A percentile compares a stretch with the other conserved stretches of the same genome.
These are phyloP conservation scores for Ulota crispa DNA, from an alignment of 225 moss, liverwort and hornwort species.

Conservation along the genomic window DNA sequence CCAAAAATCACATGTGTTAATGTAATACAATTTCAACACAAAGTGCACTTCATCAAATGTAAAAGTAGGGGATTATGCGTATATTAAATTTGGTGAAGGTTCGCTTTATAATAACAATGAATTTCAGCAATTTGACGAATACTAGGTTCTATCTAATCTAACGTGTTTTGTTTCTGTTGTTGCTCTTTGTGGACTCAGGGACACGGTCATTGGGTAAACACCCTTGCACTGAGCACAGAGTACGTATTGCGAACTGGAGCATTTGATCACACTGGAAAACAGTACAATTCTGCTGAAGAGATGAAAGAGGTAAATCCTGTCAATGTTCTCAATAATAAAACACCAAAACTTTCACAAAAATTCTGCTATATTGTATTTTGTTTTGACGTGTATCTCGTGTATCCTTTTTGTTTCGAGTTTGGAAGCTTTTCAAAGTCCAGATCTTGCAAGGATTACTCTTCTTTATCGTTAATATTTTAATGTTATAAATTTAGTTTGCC, in stretches of 20 bases:
- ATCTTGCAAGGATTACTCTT: neutral
- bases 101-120: constrained; percentile 1
- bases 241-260: constrained; percentile 87
- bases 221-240: constrained; percentile 91
- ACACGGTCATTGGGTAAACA: constrained; percentile 98
- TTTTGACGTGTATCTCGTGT: neutral
- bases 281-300: constrained; percentile 59
- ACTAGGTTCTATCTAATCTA: neutral
- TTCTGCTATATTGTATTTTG: too few species aligned
- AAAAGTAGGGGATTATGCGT: too few species aligned
- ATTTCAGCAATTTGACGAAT: neutral
- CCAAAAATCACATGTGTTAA: too few species aligned
- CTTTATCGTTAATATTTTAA: neutral
- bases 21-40: too few species aligned
- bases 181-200: constrained; percentile 44
- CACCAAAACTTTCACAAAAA: too few species aligned
- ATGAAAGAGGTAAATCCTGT: constrained; percentile 60
- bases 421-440: neutral
- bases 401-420: neutral
- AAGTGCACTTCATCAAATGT: too few species aligned
- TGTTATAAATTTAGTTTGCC: neutral
- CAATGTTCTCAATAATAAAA: neutral
- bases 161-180: neutral
- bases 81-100: neutral
- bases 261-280: constrained; percentile 82